Conservation (phyloP, 495 filamentous ascomycete genomes). For the Bathelium albidoporum region DNA sequence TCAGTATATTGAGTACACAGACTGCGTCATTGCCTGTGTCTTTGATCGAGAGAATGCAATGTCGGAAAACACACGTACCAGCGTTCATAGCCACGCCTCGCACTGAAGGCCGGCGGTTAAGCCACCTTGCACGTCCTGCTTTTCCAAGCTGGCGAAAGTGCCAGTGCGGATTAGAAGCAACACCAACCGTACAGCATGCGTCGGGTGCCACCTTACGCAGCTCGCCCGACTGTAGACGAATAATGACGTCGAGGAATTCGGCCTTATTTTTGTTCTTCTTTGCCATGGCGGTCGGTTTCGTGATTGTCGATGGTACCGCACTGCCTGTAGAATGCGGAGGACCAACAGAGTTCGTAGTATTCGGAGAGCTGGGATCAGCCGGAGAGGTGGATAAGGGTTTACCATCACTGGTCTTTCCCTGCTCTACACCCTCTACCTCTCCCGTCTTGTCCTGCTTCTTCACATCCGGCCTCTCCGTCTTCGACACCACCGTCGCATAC, state of each 20-base stretch:
- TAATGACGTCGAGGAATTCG: conserved; percentile 46
- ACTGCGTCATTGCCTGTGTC: too few relatives aligned
- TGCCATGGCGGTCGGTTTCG: not conserved
- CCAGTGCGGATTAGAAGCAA: conserved; percentile 85
- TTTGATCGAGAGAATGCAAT: too few relatives aligned
- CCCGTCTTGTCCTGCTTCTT: conserved; percentile 38
- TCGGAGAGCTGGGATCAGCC: not conserved
- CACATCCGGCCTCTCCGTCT: conserved; percentile 50
- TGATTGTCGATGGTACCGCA: not conserved
- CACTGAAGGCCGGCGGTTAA: conserved; percentile 88
- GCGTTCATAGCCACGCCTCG: conserved; percentile 98
- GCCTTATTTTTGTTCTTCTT: conserved; percentile 30
- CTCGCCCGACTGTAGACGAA: conserved; percentile 86
- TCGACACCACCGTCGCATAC: conserved; percentile 73
- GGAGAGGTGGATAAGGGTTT: not conserved
- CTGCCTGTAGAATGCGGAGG: not conserved
- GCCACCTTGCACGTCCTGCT: conserved; percentile 82
- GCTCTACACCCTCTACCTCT: conserved; percentile 26
- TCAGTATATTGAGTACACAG: conserved; percentile 27
- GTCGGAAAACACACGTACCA: conserved; percentile 36
- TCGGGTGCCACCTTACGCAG: conserved; percentile 77
- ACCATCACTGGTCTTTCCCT: conserved; percentile 37
- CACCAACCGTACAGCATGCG: conserved; percentile 85
- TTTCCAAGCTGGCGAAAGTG: conserved; percentile 88
- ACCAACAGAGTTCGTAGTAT: not conserved